phyloP scores from a whole-genome alignment of 257 asterid species.

The Nemophila menziesii region DNA sequence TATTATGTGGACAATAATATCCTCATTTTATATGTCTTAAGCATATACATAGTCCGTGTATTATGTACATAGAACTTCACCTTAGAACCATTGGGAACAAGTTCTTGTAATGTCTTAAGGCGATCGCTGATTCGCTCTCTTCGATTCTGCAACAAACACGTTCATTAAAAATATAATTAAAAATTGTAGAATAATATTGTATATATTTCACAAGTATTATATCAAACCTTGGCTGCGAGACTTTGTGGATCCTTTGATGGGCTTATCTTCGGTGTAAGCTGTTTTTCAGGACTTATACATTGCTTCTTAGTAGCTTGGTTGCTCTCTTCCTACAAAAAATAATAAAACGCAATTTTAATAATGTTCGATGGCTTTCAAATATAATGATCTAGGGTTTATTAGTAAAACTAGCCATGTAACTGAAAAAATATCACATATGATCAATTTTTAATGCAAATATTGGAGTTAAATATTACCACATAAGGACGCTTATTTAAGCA shows the following conservation, averaged over 20 bases:
- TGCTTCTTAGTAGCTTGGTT: slow-evolving; percentile 52
- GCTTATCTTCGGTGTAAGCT: slow-evolving; percentile 28
- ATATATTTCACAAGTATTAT: neutral
- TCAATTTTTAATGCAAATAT: no score
- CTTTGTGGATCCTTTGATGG: slow-evolving; percentile 76
- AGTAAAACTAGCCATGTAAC: no score
- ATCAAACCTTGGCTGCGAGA: slow-evolving; percentile 75
- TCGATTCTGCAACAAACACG: slow-evolving; percentile 51
- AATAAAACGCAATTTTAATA: no score
- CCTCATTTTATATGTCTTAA: no score
- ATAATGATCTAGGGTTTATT: no score
- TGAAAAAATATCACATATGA: no score
- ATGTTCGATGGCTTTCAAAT: no score
- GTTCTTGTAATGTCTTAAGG: slow-evolving; percentile 69
- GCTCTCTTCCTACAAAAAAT: slow-evolving; percentile 39
- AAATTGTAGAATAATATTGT: neutral
- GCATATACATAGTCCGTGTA: no score
- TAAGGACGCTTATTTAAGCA: slow-evolving; percentile 43
- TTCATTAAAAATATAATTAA: no score
- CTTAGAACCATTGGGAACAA: slow-evolving; percentile 94
- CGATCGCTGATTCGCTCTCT: slow-evolving; percentile 83
- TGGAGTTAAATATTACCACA: slow-evolving; percentile 25
- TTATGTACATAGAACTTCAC: slow-evolving; percentile 21
- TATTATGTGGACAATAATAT: no score
- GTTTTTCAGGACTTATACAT: slow-evolving; percentile 37